Percentiles rank a stretch among this genome's conserved stretches.
phyloP scores from a whole-genome alignment of 1,284 basidiomycete genomes.

The Puccinia triticina region DNA sequence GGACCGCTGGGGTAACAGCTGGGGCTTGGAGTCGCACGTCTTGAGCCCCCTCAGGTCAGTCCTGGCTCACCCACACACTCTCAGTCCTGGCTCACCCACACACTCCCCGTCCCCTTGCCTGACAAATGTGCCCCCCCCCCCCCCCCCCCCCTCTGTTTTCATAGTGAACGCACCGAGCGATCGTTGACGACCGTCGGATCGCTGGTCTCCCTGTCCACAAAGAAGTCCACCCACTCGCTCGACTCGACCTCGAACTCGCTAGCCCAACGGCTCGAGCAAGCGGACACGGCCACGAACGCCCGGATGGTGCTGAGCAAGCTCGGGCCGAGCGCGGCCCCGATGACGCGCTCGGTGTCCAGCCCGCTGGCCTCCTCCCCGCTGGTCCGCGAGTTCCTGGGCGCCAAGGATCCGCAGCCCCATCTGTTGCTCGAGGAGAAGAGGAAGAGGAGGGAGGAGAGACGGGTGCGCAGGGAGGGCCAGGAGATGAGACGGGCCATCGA shows the following conservation, averaged over 20 bases:
- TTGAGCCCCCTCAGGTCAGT: conserved; percentile 49
- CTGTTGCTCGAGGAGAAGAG: conserved; percentile 35
- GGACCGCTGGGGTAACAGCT: conserved; percentile 48
- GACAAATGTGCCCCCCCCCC: not conserved
- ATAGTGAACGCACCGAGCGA: conserved; percentile 46
- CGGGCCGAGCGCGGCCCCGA: too few relatives aligned
- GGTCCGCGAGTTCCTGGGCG: too few relatives aligned
- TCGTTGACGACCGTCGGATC: conserved; percentile 43
- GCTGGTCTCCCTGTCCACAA: conserved; percentile 31
- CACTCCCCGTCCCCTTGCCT: too few relatives aligned
- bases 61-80: not conserved
- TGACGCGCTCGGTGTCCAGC: conserved; percentile 14
- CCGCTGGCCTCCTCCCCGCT: conserved; percentile 6
- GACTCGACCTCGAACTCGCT: conserved; percentile 38
- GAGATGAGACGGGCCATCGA: conserved; percentile 38
- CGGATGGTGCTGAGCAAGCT: too few relatives aligned
- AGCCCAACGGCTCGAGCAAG: conserved; percentile 31
- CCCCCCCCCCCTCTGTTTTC: not conserved
- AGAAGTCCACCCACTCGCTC: conserved; percentile 34
- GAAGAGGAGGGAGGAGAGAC: conserved; percentile 40
- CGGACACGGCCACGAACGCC: conserved; percentile 17
- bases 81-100: not conserved
- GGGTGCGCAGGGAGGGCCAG: conserved; percentile 32
- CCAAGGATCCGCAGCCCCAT: conserved; percentile 22
- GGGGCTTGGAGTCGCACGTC: conserved; percentile 47